Evolutionary conservation across 495 filamentous ascomycete genomes (phyloP).

Genomic region (Annulohypoxylon nitens): DNA sequence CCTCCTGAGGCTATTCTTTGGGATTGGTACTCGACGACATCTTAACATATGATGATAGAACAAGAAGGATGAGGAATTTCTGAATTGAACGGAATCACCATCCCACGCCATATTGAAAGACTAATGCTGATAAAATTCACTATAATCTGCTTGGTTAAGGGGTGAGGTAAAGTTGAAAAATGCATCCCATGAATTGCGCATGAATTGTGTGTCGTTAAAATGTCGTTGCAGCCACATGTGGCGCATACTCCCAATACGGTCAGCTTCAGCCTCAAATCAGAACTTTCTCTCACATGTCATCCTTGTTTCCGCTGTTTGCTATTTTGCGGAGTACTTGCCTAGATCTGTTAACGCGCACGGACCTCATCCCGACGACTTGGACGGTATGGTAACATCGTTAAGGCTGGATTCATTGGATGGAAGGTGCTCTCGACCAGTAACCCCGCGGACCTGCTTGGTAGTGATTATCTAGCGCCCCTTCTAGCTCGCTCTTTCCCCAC

Average conservation of each 20-base stretch:
- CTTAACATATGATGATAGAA: background rate
- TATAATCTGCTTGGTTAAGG: background rate
- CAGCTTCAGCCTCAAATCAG: conserved; percentile 14
- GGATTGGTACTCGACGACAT: background rate
- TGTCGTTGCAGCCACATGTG: conserved; percentile 22
- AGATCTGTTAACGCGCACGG: conserved; percentile 23
- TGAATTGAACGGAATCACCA: background rate
- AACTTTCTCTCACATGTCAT: background rate
- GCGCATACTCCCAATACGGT: background rate
- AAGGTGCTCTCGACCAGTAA: conserved; percentile 14
- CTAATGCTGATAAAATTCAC: background rate
- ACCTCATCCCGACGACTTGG: conserved; percentile 20
- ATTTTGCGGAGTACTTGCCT: conserved; percentile 9
- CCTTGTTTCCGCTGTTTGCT: conserved; percentile 4
- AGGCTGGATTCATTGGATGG: conserved; percentile 17
- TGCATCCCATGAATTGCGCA: background rate
- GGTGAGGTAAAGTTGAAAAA: background rate
- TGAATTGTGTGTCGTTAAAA: conserved; percentile 16
- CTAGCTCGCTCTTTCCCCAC: background rate
- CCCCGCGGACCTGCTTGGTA: conserved; percentile 30
- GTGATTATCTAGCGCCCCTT: conserved; percentile 11
- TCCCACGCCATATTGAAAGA: background rate
- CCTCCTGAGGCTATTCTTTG: background rate
- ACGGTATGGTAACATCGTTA: conserved; percentile 26
- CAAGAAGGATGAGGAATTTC: background rate